phyloP scores from a whole-genome alignment of 2,329 filamentous ascomycete genomes.

The Fusarium torreyae region DNA sequence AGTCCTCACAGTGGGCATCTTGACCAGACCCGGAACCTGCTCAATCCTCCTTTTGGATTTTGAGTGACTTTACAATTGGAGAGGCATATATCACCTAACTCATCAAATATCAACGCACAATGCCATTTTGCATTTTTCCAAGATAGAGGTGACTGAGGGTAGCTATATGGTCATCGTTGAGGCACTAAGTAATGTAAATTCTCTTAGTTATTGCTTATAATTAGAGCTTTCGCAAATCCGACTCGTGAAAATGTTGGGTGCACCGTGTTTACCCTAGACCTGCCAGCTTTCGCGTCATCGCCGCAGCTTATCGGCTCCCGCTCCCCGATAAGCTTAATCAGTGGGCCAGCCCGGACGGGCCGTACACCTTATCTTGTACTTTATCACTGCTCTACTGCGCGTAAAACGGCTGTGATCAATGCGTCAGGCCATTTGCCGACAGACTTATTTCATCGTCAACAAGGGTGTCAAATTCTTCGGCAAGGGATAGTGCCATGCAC shows the following conservation, averaged over 20 bases:
- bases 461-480: too few relatives aligned
- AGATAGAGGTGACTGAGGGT: too few relatives aligned
- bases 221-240: too few relatives aligned
- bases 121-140: neutral
- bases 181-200: too few relatives aligned
- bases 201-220: too few relatives aligned
- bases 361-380: neutral
- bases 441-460: too few relatives aligned
- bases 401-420: neutral
- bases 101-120: neutral
- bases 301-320: neutral
- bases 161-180: too few relatives aligned
- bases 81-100: too few relatives aligned
- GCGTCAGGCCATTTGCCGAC: too few relatives aligned
- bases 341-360: conserved; percentile 1
- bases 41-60: rapidly evolving
- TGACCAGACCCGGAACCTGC: neutral
- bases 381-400: neutral
- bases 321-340: conserved; percentile 12
- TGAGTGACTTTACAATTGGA: too few relatives aligned
- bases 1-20: too few relatives aligned
- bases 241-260: neutral
- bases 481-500: too few relatives aligned
- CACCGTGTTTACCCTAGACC: neutral
- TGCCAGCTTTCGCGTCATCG: rapidly evolving